A percentile compares a stretch with the other conserved stretches of the same genome.
These are phyloP conservation scores for Monoraphidium neglectum DNA, from an alignment of 139 green algal species.

Conservation along the genomic window DNA sequence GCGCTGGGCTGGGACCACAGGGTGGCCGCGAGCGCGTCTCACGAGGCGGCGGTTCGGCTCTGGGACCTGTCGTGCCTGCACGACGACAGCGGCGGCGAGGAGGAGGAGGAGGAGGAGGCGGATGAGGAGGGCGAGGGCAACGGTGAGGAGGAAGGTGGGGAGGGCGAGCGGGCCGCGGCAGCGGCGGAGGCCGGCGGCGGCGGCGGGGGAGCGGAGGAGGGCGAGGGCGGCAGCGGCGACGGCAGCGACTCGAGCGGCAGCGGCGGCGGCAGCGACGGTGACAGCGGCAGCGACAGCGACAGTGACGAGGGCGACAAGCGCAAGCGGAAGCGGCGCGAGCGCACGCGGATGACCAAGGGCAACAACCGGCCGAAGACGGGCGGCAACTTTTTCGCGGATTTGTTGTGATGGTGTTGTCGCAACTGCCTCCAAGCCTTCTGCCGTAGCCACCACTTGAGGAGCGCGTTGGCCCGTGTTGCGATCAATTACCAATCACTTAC, in stretches of 20 bases:
- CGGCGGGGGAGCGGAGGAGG: conserved; percentile 6
- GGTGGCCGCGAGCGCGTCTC: conserved; percentile 71
- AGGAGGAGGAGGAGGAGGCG: conserved; percentile 41
- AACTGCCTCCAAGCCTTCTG: no score
- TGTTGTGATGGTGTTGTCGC: no score
- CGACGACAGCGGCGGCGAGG: conserved; percentile 54
- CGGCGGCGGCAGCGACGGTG: conserved; percentile 3
- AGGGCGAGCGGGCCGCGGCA: conserved; percentile 3
- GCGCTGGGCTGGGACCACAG: conserved; percentile 44
- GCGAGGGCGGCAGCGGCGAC: not conserved
- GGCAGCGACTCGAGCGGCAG: not conserved
- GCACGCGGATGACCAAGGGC: conserved; percentile 41
- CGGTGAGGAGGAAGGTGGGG: not conserved
- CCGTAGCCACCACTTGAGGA: no score
- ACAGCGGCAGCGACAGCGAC: conserved; percentile 18
- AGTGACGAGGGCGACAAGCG: conserved; percentile 2
- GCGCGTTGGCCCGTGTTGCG: no score
- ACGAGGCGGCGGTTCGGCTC: conserved; percentile 82
- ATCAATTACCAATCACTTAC: no score
- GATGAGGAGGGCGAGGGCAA: conserved; percentile 12
- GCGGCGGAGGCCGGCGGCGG: conserved; percentile 11
- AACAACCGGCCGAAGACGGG: conserved; percentile 29
- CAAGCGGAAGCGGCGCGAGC: conserved; percentile 23
- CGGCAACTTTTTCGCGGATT: conserved; percentile 50
- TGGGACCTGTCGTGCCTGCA: conserved; percentile 70